Conservation (phyloP, 768 basidiomycete genomes). For the Trametes sanguinea region DNA sequence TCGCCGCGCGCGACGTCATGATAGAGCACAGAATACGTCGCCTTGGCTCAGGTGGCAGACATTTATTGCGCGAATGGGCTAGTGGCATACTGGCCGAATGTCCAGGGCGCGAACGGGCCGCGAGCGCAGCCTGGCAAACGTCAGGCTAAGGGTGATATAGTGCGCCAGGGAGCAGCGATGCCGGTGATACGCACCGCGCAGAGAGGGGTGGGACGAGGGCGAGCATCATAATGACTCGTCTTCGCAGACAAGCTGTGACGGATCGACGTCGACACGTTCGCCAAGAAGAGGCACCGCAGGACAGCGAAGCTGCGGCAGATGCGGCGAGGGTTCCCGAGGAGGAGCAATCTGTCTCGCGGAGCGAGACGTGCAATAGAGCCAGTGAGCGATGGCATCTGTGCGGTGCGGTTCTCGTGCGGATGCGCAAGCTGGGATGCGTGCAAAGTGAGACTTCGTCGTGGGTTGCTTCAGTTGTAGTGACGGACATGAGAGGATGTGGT, state of each 20-base stretch:
- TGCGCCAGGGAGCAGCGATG: background rate
- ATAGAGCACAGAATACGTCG: background rate
- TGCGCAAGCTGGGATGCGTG: background rate
- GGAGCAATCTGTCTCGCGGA: conserved; percentile 9
- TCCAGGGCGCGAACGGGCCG: background rate
- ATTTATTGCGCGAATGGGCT: conserved; percentile 9
- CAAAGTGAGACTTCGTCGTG: conserved; percentile 7
- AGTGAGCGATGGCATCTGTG: conserved; percentile 16
- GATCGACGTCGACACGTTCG: conserved; percentile 6
- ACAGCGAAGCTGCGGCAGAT: conserved; percentile 8
- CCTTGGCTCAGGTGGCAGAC: background rate
- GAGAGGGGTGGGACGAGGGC: background rate
- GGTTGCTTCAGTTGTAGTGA: background rate
- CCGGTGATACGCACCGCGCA: conserved; percentile 1
- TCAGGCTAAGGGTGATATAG: conserved; percentile 16
- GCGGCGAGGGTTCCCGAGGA: background rate
- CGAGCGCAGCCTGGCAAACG: conserved; percentile 6
- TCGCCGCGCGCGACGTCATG: conserved; percentile 9
- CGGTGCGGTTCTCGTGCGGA: conserved; percentile 2
- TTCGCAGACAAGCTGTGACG: conserved; percentile 7
- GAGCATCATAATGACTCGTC: conserved; percentile 2
- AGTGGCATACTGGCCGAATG: background rate
- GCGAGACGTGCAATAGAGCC: conserved; percentile 14
- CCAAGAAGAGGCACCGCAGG: background rate
- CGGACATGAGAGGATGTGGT: background rate